These are phyloP conservation scores for Rhytidiadelphus loreus DNA, from an alignment of 225 moss, liverwort and hornwort species.

Conservation along the genomic window DNA sequence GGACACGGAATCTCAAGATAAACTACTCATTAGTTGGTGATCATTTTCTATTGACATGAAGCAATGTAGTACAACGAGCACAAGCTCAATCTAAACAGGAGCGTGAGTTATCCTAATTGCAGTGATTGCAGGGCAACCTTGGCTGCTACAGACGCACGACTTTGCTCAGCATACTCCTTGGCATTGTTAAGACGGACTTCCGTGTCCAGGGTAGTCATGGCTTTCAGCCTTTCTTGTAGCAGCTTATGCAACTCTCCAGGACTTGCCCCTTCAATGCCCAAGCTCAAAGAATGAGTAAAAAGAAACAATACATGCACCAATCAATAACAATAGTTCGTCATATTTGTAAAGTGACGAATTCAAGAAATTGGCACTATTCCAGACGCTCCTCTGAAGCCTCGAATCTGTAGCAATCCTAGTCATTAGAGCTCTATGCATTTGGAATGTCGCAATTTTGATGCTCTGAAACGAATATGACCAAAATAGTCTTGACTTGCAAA, in stretches of 20 bases:
- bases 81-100: background rate
- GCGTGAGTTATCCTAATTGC: constrained; percentile 25
- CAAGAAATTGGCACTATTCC: background rate
- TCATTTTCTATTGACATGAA: background rate
- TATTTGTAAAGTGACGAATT: background rate
- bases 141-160: constrained; percentile 72
- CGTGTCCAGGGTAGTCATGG: constrained; percentile 76
- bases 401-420: background rate
- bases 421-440: background rate
- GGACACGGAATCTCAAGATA: background rate
- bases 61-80: background rate
- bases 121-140: constrained; percentile 90
- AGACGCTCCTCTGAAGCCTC: background rate
- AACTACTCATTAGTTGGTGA: background rate
- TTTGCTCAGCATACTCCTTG: constrained; percentile 47
- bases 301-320: background rate
- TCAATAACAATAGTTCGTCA: background rate
- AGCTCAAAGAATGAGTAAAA: background rate
- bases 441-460: background rate
- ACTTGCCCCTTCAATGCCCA: constrained; percentile 54
- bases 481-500: background rate
- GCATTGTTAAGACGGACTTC: constrained; percentile 61
- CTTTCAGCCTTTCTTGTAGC: constrained; percentile 82
- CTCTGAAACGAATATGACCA: background rate
- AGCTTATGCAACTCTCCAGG: constrained; percentile 80